Evolutionary conservation across 2,329 filamentous ascomycete species (phyloP), one percentile per base, ranked within the genome.

Genomic region (Chaetomium sp.): DNA sequence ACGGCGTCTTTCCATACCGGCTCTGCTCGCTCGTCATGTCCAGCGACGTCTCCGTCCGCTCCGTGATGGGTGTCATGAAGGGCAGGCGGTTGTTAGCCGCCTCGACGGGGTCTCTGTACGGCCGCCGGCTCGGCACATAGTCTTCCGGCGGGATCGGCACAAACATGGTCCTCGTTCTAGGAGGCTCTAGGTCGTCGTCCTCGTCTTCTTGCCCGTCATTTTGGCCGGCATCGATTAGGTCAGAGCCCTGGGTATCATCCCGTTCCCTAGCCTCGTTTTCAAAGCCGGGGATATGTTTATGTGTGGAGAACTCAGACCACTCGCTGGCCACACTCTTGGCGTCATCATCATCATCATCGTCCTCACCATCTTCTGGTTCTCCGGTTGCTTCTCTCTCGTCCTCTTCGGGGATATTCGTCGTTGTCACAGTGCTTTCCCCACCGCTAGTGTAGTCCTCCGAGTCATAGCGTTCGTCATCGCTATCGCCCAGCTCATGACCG

Each of bases 41-140:
- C 5, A 97, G 74, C 0, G 91, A 96, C 9, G 86, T 88, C 71
- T 99, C 94, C 0, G 94, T 99, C 65, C 90, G 86, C 71, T 99
- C 94, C 1, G 94, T 92, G 62, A 99, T 99, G 1, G 94, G 94
- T 0, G 94, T 99, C 94, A 99, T 97, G 70, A 97, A 99, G 3
- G 92, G 94, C 8, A 97, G 77, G 53, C 91, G 86, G 71, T 91
- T 96, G 66, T 96, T 95, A 57, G 91, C 90, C 70, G 86, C 79
- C 69, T 91, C 81, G 38, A 75, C 80, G 67, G 89, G 83, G 70
- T 96, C 88, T 67, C 91, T 85, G 77, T 87, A 96, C 56, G 89
- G 88, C 48, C 86, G 81, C 55, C 81, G 87, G 14, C 89, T 87
- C 45, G 89, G 83, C 62, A 91, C 84, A 69, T 91, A 95, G 69